Evolutionary conservation across 2,329 filamentous ascomycete genomes (phyloP).

Genomic region (Aureobasidium sp.): DNA sequence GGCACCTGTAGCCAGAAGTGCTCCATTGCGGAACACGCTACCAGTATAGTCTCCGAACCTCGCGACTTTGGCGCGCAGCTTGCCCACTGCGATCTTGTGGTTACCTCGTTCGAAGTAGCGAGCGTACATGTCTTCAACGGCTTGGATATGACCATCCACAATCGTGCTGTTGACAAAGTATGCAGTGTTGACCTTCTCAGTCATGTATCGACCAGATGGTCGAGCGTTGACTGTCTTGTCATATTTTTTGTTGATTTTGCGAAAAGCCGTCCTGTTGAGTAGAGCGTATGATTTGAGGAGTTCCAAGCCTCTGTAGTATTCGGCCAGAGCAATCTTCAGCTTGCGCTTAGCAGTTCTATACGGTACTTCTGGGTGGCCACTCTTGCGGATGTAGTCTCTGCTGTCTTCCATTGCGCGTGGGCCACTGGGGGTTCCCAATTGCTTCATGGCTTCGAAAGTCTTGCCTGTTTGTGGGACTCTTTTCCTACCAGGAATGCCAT

Average conservation of each 20-base stretch:
- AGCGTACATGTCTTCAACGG: conserved; percentile 85
- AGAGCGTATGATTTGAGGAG: conserved; percentile 85
- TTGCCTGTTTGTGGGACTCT: conserved; percentile 35
- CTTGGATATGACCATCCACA: conserved; percentile 70
- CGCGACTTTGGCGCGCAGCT: conserved; percentile 66
- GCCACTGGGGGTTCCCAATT: conserved; percentile 33
- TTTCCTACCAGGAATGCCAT: not conserved
- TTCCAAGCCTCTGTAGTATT: conserved; percentile 88
- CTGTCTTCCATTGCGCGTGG: conserved; percentile 29
- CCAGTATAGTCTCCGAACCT: conserved; percentile 53
- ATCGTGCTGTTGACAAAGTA: conserved; percentile 89
- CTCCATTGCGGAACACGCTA: conserved; percentile 52
- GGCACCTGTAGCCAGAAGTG: conserved; percentile 35
- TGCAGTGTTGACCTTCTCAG: conserved; percentile 81
- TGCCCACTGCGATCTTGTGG: conserved; percentile 81
- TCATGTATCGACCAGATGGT: conserved; percentile 74
- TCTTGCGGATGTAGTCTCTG: conserved; percentile 38
- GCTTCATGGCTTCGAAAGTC: conserved; percentile 43
- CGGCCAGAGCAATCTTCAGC: conserved; percentile 81
- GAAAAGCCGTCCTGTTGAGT: conserved; percentile 85
- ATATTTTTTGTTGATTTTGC: conserved; percentile 98
- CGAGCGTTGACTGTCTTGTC: conserved; percentile 81
- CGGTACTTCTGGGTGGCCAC: conserved; percentile 52
- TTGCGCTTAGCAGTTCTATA: conserved; percentile 87
- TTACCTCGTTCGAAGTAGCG: conserved; percentile 92